These are phyloP conservation scores for Cryptococcus neoformans DNA, from an alignment of 1,284 basidiomycete genomes.

Conservation along the genomic window DNA sequence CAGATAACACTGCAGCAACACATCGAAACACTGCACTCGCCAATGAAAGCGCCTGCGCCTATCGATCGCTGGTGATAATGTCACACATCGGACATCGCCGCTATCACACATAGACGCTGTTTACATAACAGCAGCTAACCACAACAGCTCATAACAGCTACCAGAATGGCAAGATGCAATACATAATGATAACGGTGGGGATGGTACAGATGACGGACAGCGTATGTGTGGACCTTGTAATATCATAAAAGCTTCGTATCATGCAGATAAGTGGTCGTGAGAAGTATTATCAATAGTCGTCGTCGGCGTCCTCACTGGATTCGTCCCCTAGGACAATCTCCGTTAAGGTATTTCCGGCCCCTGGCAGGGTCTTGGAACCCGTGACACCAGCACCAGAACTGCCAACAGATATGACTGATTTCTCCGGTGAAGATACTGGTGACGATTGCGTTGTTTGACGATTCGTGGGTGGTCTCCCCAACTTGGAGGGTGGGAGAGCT, in stretches of 20 bases:
- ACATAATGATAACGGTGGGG: too few relatives aligned
- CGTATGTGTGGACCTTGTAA: too few relatives aligned
- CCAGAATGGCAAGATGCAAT: too few relatives aligned
- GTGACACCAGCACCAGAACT: constrained; percentile 9
- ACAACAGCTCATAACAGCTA: too few relatives aligned
- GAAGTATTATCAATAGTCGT: constrained; percentile 5
- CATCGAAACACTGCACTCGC: neutral
- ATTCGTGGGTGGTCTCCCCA: constrained; percentile 27
- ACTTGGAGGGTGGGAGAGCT: constrained; percentile 22
- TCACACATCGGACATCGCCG: neutral
- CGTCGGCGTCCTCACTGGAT: constrained; percentile 14
- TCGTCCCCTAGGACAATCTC: constrained; percentile 10
- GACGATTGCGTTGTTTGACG: constrained; percentile 9
- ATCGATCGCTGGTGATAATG: neutral
- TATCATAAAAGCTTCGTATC: too few relatives aligned
- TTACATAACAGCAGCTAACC: too few relatives aligned
- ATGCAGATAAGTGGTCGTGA: too few relatives aligned
- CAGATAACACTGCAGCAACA: neutral
- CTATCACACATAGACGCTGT: neutral
- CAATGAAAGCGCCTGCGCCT: too few relatives aligned
- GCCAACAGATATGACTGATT: constrained; percentile 16
- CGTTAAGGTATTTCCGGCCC: neutral
- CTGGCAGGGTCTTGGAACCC: constrained; percentile 14
- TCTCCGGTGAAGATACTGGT: constrained; percentile 18
- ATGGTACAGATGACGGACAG: too few relatives aligned